Evolutionary conservation across 495 filamentous ascomycete species (phyloP), one percentile per base, ranked within the genome.

Genomic region (Aspergillus affinis): DNA sequence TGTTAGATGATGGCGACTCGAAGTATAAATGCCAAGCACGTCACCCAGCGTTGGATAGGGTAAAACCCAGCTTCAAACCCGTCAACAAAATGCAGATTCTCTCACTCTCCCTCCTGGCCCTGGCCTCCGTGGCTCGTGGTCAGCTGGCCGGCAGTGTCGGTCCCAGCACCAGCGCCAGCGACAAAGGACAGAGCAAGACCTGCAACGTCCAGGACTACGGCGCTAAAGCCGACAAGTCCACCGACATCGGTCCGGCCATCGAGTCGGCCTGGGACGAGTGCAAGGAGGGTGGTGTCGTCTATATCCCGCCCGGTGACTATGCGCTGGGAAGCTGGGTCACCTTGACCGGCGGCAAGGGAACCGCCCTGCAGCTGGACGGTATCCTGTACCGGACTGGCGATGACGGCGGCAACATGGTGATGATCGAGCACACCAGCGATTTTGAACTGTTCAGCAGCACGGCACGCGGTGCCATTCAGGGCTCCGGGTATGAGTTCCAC

Each of bases 361-460:
- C 65, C 65, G 73, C 76, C n/a, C 54, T 79, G 13, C 71, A 78
- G 49, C 64, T 81, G 9, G 78, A 81, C 48, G 78, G 78, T 1
- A 69, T 75, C 21, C 78, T 81, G 41, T 69, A 70, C 20, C 65
- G 74, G 7, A 68, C 63, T 8, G 77, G 75, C 4, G 72, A 63
- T n/a, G 70, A 61, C 18, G 67, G 69, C 10, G 78, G 75, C 7
- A 78, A 76, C 51, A 77, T 79, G 69, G 75, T 83, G 45, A 60
- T 71, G 17, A 67, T 82, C 21, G 65, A 74, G 59, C 56, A 75
- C n/a, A 64, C 73, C n/a, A 72, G 51, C 26, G 76, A 82, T 55
- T 75, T 81, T 54, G 79, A 82, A 55, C 54, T 82, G 15, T 81
- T 72, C 56, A 71, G 63, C 1, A 70, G 69, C 30, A 78, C 70